Evolutionary conservation across 2,329 filamentous ascomycete species (phyloP).

Genomic region (Fusarium sp.): DNA sequence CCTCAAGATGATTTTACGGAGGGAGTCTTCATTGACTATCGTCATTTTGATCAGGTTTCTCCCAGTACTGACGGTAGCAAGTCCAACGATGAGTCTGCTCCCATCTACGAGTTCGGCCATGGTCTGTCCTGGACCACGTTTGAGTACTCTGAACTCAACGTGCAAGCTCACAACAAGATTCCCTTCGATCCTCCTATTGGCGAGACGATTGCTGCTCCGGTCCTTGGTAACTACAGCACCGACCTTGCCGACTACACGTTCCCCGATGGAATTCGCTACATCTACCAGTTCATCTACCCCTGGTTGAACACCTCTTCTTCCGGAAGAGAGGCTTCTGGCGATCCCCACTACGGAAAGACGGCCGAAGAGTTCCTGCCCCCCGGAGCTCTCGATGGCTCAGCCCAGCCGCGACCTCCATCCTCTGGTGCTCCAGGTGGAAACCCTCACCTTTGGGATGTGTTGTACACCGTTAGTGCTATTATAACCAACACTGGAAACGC

Average conservation of each 20-base stretch:
- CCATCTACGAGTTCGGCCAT: conserved; percentile 84
- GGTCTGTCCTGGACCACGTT: conserved; percentile 87
- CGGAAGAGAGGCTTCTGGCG: conserved; percentile 64
- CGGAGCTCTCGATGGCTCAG: conserved; percentile 64
- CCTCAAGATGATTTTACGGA: conserved; percentile 82
- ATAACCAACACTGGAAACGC: conserved; percentile 78
- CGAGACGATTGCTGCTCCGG: conserved; percentile 71
- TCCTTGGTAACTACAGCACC: conserved; percentile 72
- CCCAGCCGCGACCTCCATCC: conserved; percentile 67
- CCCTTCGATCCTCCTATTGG: conserved; percentile 72
- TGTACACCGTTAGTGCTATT: conserved; percentile 75
- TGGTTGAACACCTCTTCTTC: conserved; percentile 76
- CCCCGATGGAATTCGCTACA: conserved; percentile 67
- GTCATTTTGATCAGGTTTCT: conserved; percentile 73
- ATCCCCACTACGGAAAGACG: conserved; percentile 70
- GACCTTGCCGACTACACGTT: conserved; percentile 75
- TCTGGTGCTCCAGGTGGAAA: conserved; percentile 72
- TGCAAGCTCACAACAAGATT: conserved; percentile 62
- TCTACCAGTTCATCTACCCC: conserved; percentile 74
- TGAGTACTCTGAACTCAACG: conserved; percentile 74
- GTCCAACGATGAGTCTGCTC: conserved; percentile 56
- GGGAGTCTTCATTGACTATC: conserved; percentile 80
- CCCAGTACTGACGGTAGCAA: conserved; percentile 43
- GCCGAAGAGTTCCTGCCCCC: conserved; percentile 71
- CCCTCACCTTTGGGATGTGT: conserved; percentile 72